Conservation (phyloP, 179 eudicot species). For the Patellifolia procumbens region DNA sequence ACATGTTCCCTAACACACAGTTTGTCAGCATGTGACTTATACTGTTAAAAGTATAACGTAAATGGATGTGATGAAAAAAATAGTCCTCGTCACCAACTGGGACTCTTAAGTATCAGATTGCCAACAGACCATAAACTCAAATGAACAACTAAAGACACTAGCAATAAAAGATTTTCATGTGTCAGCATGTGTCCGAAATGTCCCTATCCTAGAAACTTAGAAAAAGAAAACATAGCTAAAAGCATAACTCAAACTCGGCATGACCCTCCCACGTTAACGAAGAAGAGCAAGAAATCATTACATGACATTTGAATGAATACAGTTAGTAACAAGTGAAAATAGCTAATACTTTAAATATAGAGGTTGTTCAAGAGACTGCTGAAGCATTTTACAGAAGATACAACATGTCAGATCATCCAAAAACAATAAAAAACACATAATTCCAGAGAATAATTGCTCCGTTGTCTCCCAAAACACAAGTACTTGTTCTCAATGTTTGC, state of each 20-base stretch:
- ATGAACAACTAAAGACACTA: background rate
- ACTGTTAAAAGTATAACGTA: background rate
- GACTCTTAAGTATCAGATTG: background rate
- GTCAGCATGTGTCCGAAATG: conserved; percentile 6
- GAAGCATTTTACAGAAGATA: background rate
- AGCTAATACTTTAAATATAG: background rate
- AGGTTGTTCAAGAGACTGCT: background rate
- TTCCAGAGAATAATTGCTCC: background rate
- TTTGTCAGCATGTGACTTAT: background rate
- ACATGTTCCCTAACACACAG: background rate
- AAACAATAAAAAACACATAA: background rate
- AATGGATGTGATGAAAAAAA: background rate
- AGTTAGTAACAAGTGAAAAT: background rate
- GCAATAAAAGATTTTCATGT: conserved; percentile 48
- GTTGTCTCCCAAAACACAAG: background rate
- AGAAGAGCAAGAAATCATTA: background rate
- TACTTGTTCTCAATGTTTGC: background rate
- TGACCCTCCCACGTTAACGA: too few relatives aligned
- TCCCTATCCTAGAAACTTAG: background rate
- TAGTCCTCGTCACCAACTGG: background rate
- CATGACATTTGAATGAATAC: background rate
- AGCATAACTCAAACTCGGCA: too few relatives aligned
- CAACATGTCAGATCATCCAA: background rate
- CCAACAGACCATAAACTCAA: background rate
- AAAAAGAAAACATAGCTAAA: background rate